Evolutionary conservation across 768 basidiomycete genomes (phyloP), one percentile per base, ranked within the genome.

Genomic region (Paxillus rubicundulus): DNA sequence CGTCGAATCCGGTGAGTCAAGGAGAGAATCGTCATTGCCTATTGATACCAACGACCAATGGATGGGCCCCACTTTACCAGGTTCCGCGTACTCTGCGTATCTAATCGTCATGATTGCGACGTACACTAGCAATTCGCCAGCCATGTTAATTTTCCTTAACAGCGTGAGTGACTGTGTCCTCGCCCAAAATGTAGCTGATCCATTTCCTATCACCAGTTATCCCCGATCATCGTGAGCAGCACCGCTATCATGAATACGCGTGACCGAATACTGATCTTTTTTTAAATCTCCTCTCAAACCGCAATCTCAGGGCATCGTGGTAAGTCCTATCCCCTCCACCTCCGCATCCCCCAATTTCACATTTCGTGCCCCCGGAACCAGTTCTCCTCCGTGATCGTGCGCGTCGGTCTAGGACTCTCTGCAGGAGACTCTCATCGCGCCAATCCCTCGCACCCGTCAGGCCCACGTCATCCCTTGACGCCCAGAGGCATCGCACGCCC

Each of bases 341-440:
- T 38, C 34, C 36, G 9, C 37, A 39, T 37, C 5, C 32, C n/a
- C 32, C n/a, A 42, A 47, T 47, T 28, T 40, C 20, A 41, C 36
- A 10, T 30, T 16, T 33, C 47, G 46, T 49, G 7, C 51, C 43
- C 24, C 24, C 24, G 24, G 4, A 7, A 20, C 27, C 16, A 37
- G 21, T 67, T 65, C 46, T 64, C 66, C 37, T 60, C 56, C 36
- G 61, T 67, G 7, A 65, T 67, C 44, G 57, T 65, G 28, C 66
- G 63, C 27, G 56, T 65, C n/a, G 62, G 59, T 28, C 27, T 57
- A 7, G 62, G 61, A 27, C 36, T 63, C 28, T 61, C 55, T 30
- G 55, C 60, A n/a, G 61, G 58, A 16, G 61, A 55, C 36, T n/a
- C 38, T 10, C 28, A 36, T 27, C 37, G 4, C 8, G 18, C 30